Percentiles rank a stretch among this genome's conserved stretches.
phyloP scores from a whole-genome alignment of 2,329 filamentous ascomycete genomes.

The Penicillium hordei region DNA sequence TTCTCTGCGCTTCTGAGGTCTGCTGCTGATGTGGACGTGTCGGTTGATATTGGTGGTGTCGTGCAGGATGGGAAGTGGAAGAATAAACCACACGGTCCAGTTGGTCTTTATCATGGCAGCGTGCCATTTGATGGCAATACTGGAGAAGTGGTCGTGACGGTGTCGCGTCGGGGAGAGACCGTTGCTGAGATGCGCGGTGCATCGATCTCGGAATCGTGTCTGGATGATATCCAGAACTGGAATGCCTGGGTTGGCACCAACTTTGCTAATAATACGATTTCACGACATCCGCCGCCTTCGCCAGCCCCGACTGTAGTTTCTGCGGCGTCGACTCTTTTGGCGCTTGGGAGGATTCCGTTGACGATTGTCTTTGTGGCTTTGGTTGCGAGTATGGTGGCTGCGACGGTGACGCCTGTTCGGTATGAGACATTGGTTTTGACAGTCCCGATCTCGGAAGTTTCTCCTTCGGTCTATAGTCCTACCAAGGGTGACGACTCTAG shows the following conservation, averaged over 20 bases:
- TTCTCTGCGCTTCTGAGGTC: conserved; percentile 3
- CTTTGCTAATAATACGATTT: neutral
- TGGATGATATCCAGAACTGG: conserved; percentile 6
- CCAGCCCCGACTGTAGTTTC: neutral
- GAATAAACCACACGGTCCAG: neutral
- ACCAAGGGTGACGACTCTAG: too few relatives aligned
- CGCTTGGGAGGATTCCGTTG: neutral
- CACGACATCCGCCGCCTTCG: neutral
- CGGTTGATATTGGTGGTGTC: conserved; percentile 1
- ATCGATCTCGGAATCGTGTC: neutral
- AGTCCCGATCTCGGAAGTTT: neutral
- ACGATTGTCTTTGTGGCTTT: conserved; percentile 2
- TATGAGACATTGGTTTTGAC: neutral
- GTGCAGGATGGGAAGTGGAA: conserved; percentile 3
- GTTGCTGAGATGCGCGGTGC: conserved; percentile 8
- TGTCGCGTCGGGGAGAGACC: conserved; percentile 1
- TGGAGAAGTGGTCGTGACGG: conserved; percentile 2
- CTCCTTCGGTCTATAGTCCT: neutral
- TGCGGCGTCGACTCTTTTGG: conserved; percentile 1
- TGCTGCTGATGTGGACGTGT: neutral
- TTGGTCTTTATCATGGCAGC: conserved; percentile 8
- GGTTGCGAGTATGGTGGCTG: conserved; percentile 8
- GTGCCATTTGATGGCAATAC: conserved; percentile 7
- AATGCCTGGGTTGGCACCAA: conserved; percentile 12
- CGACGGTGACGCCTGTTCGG: neutral